These are phyloP conservation scores for Withania somnifera DNA, from an alignment of 305 asterid genomes.

Conservation along the genomic window DNA sequence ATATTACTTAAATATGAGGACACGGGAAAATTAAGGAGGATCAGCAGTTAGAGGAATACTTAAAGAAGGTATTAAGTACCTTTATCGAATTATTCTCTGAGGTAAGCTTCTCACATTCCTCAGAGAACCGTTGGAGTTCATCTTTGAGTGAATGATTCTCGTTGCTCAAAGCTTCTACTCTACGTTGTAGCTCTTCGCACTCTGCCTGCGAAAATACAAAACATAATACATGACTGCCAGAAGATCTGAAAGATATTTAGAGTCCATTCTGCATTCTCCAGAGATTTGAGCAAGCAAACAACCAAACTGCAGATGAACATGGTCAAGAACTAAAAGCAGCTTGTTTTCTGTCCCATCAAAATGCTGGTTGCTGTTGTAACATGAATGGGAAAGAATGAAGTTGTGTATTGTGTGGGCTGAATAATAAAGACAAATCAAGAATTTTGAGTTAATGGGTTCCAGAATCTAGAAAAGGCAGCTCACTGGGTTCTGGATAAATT, in stretches of 20 bases:
- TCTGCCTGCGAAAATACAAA: conserved; percentile 50
- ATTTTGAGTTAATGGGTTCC: background rate
- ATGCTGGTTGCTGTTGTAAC: background rate
- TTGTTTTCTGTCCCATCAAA: background rate
- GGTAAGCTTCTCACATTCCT: conserved; percentile 78
- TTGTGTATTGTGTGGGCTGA: background rate
- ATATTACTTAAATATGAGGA: background rate
- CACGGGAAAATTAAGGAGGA: background rate
- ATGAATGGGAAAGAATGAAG: background rate
- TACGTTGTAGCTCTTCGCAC: conserved; percentile 86
- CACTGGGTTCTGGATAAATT: background rate
- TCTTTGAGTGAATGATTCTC: conserved; percentile 67
- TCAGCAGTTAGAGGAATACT: background rate
- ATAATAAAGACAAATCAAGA: background rate
- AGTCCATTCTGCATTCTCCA: background rate
- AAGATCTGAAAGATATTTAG: background rate
- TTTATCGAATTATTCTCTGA: conserved; percentile 67
- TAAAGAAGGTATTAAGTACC: conserved; percentile 24
- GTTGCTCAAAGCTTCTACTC: conserved; percentile 53
- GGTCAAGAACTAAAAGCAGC: background rate
- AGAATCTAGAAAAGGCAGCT: background rate
- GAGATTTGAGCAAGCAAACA: background rate
- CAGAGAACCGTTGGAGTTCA: conserved; percentile 70
- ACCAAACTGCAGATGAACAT: background rate
- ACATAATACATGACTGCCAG: background rate